phyloP scores from a whole-genome alignment of 1,284 basidiomycete species.

The Rhodotorula glutinis region DNA sequence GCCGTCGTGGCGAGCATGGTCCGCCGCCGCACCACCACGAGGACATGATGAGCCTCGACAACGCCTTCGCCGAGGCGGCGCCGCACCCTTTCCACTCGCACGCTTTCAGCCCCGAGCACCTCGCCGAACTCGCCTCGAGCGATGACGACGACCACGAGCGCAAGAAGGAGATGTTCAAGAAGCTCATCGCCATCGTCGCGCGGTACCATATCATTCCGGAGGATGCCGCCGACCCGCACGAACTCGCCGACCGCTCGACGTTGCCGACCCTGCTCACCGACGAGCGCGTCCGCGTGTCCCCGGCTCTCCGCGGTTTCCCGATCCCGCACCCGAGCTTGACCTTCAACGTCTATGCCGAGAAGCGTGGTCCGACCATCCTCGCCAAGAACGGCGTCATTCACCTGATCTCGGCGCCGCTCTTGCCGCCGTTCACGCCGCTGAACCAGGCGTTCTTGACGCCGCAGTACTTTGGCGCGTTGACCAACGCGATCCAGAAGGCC shows the following conservation, averaged over 20 bases:
- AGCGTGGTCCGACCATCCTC: constrained; percentile 38
- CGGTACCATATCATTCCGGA: constrained; percentile 30
- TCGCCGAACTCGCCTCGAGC: constrained; percentile 8
- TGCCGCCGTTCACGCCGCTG: constrained; percentile 43
- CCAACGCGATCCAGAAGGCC: constrained; percentile 42
- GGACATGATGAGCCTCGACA: neutral
- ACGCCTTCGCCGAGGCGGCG: constrained; percentile 2
- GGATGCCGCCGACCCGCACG: neutral
- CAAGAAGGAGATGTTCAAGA: constrained; percentile 31
- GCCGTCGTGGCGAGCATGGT: too few species aligned
- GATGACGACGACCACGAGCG: constrained; percentile 31
- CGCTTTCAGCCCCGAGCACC: constrained; percentile 14
- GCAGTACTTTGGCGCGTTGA: constrained; percentile 40
- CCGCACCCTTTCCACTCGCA: constrained; percentile 29
- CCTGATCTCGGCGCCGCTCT: constrained; percentile 36
- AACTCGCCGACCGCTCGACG: constrained; percentile 38
- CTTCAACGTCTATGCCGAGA: constrained; percentile 31
- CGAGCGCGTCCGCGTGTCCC: constrained; percentile 29
- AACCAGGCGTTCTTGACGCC: constrained; percentile 43
- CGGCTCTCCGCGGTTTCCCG: constrained; percentile 27
- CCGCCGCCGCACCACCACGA: too few species aligned
- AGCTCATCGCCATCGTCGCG: constrained; percentile 33
- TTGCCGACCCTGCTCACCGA: constrained; percentile 32
- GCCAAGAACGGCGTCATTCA: constrained; percentile 43
- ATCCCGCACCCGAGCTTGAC: constrained; percentile 30